Base-by-base conservation (phyloP, 2,329 filamentous ascomycete genomes). In the Ophiostoma piceae region DNA sequence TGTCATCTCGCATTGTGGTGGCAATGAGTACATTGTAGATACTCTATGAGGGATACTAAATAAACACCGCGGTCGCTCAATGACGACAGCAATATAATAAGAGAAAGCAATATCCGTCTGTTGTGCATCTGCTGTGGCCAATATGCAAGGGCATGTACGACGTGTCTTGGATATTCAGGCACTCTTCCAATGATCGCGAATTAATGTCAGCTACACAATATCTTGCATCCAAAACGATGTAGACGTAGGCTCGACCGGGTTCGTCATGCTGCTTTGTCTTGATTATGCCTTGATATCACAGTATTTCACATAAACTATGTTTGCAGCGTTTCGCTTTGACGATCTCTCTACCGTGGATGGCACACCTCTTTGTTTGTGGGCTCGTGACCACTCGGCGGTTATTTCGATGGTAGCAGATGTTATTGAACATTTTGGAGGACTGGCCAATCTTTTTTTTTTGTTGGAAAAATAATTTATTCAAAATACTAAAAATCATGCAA, bases 1-100 rank as follows among this genome's bases (percentile, higher is more conserved):
- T 47, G 43, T 47, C 43, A 47, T 47, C 43, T 47, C 51, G 51
- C 51, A 57, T 57, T 26, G 51, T 26, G 51, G 51, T 57, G 51
- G 51, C 51, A 57, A 57, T 26, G n/a, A n/a, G 14, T n/a, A 9
- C 43, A 19, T 19, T 2, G 41, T 47, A 47, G 19, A 19, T 47
- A 47, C 19, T 5, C 5, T 9, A 19, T 19, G 1, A 47, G 16
- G 16, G 19, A 19, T n/a, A n/a, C 6, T 7, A 7, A 47, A 47
- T 6, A 47, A 16, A n/a, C 43, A 47, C 43, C 43, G 43, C 43
- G 43, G 43, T 57, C n/a, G 6, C 8, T 29, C 57, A 62, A 62
- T 62, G 57, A 62, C 57, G 26, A 19, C 57, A 62, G 57, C 57
- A 62, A 62, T 62, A 62, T 32, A 62, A 9, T 16, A 62, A 29